Base-by-base conservation (phyloP, 768 basidiomycete genomes). In the Mycena leptocephala region DNA sequence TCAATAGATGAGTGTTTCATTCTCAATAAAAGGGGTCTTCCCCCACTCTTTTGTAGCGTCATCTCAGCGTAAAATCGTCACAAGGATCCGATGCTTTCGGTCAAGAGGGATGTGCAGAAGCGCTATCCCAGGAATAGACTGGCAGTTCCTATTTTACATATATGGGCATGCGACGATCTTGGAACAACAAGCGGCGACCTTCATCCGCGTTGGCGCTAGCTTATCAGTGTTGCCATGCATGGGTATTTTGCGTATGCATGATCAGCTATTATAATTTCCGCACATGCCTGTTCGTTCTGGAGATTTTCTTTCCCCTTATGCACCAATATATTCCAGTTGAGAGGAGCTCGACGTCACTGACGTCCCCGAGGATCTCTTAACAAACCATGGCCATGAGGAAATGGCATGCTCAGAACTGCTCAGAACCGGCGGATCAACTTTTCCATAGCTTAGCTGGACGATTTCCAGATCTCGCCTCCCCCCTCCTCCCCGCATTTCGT, bases 391-490 rank as follows among this genome's bases (percentile, higher is more conserved):
- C 51, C 65, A 65, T 18, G 72, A 66, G 63, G 63, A 39, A 70
- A 7, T 18, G n/a, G 53, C 28, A 56, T 68, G 53, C 22, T 35
- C 32, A n/a, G 16, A 73, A 43, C 64, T 68, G 53, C 22, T 35
- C 32, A n/a, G 16, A 73, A 43, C 64, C 56, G 72, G 72, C 72
- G 72, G 72, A 74, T 74, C 72, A 67, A 8, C 55, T 16, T 39
- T 1, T 58, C 28, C 16, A 62, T 18, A 13, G 10, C 13, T 11
- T n/a, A n/a, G n/a, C n/a, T n/a, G n/a, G n/a, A n/a, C n/a, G n/a
- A n/a, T n/a, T n/a, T 56, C 70, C 35, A 56, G 35, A 39, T 37
- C 37, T 56, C 26, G 16, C 16, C 28, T 28, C 55, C 26, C 22
- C 55, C 22, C 48, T 39, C 59, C 59, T n/a, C n/a, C n/a, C n/a